Base-by-base conservation (phyloP, 164 flowering plant species). In the Aristolochia fimbriata region DNA sequence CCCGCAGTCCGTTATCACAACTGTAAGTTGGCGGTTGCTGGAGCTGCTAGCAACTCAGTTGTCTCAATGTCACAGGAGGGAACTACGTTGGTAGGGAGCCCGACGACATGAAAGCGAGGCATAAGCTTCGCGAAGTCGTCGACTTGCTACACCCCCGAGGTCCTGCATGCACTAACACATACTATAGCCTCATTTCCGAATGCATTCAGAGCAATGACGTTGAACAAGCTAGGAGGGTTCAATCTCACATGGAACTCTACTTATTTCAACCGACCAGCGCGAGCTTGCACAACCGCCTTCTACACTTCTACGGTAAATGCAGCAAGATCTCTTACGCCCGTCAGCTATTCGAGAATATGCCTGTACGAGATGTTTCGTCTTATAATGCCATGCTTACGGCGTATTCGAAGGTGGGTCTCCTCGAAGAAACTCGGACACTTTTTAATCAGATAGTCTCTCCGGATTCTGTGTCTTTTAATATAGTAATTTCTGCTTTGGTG, bases 341-440 rank as follows among this genome's bases (percentile, higher is more conserved):
- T 0, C 47, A 60, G n/a, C 51, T 70, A 60, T 70, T 70, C 55
- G 73, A 65, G 11, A 62, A 56, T 58, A 70, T 65, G 70, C 57
- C 72, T 22, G 47, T 13, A 1, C 71, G 76, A 58, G 83, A 79
- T 41, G 62, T 74, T 37, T 71, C 70, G 65, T 73, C 86, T 9
- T 79, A 78, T 77, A 81, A 79, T 47, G 77, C 76, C 13, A 61
- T 79, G 81, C 76, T 81, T 25, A 70, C 78, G 2, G 74, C 73
- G 1, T 71, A 66, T 67, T 62, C 77, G 0, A 79, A 74, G 24
- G 51, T 60, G 51, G 77, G 78, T 19, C 64, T 57, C 4, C 56
- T 71, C 19, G 68, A 68, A 24, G 67, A 74, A 31, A 60, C 76
- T 65, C 33, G 57, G 58, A 67, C 31, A 1, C 46, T 71, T 31